Percentiles rank a stretch among this genome's conserved stretches.
Conservation (phyloP, 169 alveolate species). For the Theileria orientalis region DNA sequence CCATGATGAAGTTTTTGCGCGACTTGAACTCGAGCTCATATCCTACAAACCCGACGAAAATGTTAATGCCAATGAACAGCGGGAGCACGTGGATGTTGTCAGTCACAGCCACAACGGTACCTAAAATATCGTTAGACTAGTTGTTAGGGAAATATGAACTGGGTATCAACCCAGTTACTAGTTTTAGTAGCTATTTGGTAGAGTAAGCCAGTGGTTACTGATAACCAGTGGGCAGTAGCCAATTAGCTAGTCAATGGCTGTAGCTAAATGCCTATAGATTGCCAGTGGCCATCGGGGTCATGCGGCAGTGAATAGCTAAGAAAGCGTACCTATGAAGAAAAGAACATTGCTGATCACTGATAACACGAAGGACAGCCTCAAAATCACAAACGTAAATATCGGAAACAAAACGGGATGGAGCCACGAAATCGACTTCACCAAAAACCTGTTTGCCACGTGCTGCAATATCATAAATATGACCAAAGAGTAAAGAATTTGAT, state of each 20-base stretch:
- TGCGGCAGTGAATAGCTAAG: no score
- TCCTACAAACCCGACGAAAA: constrained; percentile 81
- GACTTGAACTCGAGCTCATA: constrained; percentile 82
- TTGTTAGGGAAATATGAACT: neutral
- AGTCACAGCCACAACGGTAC: neutral
- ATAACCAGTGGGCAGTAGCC: no score
- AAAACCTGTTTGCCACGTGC: constrained; percentile 4
- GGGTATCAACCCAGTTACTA: constrained; percentile 37
- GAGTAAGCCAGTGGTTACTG: no score
- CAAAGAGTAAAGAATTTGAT: constrained; percentile 28
- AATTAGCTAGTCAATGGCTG: no score
- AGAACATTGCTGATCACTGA: constrained; percentile 67
- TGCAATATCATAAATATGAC: constrained; percentile 48
- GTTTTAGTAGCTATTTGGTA: constrained; percentile 39
- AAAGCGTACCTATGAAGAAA: constrained; percentile 41
- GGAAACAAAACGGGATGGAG: constrained; percentile 76
- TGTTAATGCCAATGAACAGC: constrained; percentile 74
- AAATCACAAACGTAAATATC: constrained; percentile 72
- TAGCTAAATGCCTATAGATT: no score
- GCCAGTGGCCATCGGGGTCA: no score
- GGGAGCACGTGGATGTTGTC: constrained; percentile 73
- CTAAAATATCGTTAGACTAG: neutral
- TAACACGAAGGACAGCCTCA: constrained; percentile 66
- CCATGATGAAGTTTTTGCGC: constrained; percentile 78
- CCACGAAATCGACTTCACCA: constrained; percentile 24